Percentiles rank a stretch among this genome's conserved stretches.
These are phyloP conservation scores for Turritis glabra DNA, from an alignment of 345 rosid species.

Conservation along the genomic window DNA sequence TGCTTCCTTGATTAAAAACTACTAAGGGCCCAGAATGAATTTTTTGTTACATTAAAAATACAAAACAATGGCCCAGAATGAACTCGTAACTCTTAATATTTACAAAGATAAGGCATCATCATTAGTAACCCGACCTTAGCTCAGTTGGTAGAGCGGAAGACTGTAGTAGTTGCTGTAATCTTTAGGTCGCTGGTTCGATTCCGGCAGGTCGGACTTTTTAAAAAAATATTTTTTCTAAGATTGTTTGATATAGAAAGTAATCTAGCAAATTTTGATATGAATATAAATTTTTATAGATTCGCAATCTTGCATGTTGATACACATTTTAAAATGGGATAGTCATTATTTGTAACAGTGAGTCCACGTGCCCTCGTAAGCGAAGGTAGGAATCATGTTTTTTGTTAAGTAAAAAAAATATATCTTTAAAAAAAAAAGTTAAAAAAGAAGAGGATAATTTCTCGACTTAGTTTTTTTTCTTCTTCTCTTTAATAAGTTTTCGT, in stretches of 20 bases:
- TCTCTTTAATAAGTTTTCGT: background rate
- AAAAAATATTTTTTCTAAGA: background rate
- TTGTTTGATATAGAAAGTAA: no score
- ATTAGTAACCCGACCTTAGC: constrained; percentile 64
- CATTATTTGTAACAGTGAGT: background rate
- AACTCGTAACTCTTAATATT: background rate
- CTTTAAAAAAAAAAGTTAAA: background rate
- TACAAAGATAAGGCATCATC: no score
- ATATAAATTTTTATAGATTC: no score
- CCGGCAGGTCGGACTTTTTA: constrained; percentile 28
- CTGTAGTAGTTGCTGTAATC: constrained; percentile 56
- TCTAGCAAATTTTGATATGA: no score
- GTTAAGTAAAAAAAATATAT: background rate
- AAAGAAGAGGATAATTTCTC: background rate
- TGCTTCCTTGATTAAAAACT: no score
- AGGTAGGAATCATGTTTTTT: background rate
- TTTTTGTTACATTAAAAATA: no score
- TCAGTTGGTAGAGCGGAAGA: constrained; percentile 98
- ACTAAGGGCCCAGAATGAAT: no score
- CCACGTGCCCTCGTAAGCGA: background rate
- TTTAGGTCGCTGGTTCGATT: constrained; percentile 68
- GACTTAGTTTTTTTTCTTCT: background rate
- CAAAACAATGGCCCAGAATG: background rate
- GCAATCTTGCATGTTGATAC: background rate
- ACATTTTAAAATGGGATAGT: background rate